Conservation (phyloP, 2,329 filamentous ascomycete genomes). For the Trichophyton rubrum region DNA sequence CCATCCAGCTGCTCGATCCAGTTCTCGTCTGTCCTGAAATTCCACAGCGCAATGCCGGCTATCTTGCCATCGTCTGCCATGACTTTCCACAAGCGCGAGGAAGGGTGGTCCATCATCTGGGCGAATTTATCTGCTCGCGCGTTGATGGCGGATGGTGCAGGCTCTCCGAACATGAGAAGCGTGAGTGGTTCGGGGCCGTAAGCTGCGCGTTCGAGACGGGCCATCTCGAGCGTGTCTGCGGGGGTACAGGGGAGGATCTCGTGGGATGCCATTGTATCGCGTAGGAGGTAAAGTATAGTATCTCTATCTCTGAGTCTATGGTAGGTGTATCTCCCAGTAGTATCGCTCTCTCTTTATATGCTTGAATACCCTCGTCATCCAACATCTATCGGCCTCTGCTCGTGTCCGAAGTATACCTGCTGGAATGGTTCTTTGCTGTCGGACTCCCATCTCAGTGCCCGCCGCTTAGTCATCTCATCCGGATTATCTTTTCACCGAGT, state of each 20-base stretch:
- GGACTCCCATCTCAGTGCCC: background rate
- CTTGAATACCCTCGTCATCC: no score
- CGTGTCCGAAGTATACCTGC: background rate
- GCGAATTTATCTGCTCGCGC: slow-evolving; percentile 5
- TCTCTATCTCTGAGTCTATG: background rate
- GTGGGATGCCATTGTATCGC: background rate
- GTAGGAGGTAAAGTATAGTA: background rate
- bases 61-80: slow-evolving; percentile 14
- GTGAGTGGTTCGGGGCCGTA: slow-evolving; percentile 9
- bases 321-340: background rate
- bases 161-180: slow-evolving; percentile 4
- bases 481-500: background rate
- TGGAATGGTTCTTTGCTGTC: background rate
- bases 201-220: slow-evolving; percentile 32
- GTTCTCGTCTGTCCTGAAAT: slow-evolving; percentile 11
- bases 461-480: background rate
- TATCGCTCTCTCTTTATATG: background rate
- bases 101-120: slow-evolving; percentile 3
- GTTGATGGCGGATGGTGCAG: background rate
- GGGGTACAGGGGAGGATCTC: slow-evolving; percentile 11
- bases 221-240: slow-evolving; percentile 11
- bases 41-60: slow-evolving; percentile 12
- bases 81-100: slow-evolving; percentile 2
- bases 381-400: background rate
- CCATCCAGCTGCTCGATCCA: slow-evolving; percentile 2